These are phyloP conservation scores for Ogataea nonfermentans DNA, from an alignment of 805 yeast genomes.

Conservation along the genomic window DNA sequence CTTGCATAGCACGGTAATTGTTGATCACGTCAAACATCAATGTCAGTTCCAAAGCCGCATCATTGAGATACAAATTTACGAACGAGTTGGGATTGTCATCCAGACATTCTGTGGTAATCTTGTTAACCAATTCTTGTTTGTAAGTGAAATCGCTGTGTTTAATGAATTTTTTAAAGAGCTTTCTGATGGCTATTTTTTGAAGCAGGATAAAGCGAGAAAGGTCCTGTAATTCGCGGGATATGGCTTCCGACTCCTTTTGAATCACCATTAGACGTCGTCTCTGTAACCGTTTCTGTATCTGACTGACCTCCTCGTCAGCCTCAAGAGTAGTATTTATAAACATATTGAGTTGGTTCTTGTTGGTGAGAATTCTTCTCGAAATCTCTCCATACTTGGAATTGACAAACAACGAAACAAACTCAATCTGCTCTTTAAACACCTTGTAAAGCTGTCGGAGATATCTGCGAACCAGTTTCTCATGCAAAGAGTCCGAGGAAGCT, in stretches of 20 bases:
- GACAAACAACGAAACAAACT: constrained; percentile 60
- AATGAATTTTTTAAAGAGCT: constrained; percentile 67
- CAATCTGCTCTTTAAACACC: constrained; percentile 57
- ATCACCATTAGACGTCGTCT: constrained; percentile 25
- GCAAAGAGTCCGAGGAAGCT: constrained; percentile 2
- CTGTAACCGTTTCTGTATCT: constrained; percentile 21
- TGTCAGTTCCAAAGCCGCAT: constrained; percentile 60
- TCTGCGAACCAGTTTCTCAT: constrained; percentile 23
- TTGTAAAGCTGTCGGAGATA: constrained; percentile 36
- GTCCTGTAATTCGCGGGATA: constrained; percentile 55
- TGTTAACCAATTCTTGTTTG: constrained; percentile 34
- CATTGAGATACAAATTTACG: constrained; percentile 56
- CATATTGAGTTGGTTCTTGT: constrained; percentile 27
- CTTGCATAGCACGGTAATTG: constrained; percentile 18
- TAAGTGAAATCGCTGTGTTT: constrained; percentile 41
- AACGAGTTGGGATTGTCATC: constrained; percentile 51
- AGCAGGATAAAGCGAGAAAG: constrained; percentile 68
- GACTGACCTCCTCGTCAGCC: constrained; percentile 3
- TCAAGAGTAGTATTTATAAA: constrained; percentile 22
- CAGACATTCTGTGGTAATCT: constrained; percentile 30
- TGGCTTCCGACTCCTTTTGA: constrained; percentile 40
- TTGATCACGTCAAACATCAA: constrained; percentile 48
- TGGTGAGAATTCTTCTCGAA: constrained; percentile 42
- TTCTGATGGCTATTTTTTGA: constrained; percentile 71
- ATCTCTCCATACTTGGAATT: constrained; percentile 68